Evolutionary conservation across 805 yeast species (phyloP).

Genomic region (Myxozyma neglecta): DNA sequence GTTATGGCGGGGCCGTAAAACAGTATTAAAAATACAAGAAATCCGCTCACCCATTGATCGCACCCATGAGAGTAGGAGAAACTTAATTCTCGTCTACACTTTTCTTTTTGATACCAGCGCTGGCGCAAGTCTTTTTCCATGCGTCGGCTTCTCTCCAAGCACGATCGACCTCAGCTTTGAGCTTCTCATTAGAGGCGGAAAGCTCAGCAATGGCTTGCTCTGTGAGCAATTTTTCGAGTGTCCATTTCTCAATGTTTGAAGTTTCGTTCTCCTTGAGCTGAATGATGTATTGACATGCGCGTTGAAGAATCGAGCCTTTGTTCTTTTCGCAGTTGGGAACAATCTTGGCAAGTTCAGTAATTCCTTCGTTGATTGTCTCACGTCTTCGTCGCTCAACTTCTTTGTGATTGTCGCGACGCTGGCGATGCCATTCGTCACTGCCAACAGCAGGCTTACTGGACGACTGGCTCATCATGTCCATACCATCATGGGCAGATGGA

Average conservation of each 20-base stretch:
- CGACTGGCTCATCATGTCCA: slow-evolving; percentile 5
- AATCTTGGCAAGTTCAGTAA: slow-evolving; percentile 70
- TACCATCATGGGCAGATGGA: not conserved
- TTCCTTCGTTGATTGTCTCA: slow-evolving; percentile 84
- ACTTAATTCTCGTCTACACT: slow-evolving; percentile 10
- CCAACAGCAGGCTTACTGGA: slow-evolving; percentile 61
- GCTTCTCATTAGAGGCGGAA: slow-evolving; percentile 78
- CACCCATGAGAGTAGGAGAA: not conserved
- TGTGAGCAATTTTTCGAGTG: slow-evolving; percentile 84
- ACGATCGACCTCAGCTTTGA: slow-evolving; percentile 82
- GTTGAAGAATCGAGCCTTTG: slow-evolving; percentile 82
- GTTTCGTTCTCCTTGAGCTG: slow-evolving; percentile 87
- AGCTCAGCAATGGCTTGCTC: slow-evolving; percentile 90
- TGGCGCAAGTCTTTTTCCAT: slow-evolving; percentile 57
- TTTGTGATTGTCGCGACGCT: slow-evolving; percentile 87
- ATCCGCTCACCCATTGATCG: not conserved
- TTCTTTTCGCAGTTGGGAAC: slow-evolving; percentile 83
- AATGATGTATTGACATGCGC: slow-evolving; percentile 88
- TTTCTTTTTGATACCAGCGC: slow-evolving; percentile 34
- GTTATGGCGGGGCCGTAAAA: not conserved
- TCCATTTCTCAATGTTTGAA: slow-evolving; percentile 90
- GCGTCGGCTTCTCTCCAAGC: slow-evolving; percentile 90
- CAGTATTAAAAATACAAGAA: not conserved
- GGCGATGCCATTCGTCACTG: slow-evolving; percentile 78
- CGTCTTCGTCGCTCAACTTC: slow-evolving; percentile 93